Conservation (phyloP, 306 rosid genomes). For the Bauhinia variegata region DNA sequence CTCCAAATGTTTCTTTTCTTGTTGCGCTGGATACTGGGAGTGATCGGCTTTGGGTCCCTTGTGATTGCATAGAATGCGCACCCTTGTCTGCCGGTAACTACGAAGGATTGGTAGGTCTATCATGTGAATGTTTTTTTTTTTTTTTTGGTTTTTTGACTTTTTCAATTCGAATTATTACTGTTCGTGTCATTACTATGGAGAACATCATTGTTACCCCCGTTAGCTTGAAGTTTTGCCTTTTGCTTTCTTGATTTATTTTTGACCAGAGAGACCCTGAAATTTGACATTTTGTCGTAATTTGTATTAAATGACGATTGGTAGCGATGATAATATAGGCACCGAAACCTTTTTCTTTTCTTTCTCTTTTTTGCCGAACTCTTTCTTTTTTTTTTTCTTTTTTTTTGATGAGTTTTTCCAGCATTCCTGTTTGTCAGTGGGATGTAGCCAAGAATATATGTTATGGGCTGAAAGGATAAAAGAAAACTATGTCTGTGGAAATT, state of each 20-base stretch:
- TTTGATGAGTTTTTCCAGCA: too few species aligned
- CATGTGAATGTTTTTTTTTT: background rate
- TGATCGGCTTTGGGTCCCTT: slow-evolving; percentile 88
- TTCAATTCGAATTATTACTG: background rate
- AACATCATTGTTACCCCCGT: slow-evolving; percentile 12
- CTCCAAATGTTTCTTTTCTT: slow-evolving; percentile 85
- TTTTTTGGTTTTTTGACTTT: slow-evolving; percentile 10
- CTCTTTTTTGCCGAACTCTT: too few species aligned
- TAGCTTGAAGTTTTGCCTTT: slow-evolving; percentile 10
- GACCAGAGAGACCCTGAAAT: too few species aligned
- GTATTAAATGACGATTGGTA: too few species aligned
- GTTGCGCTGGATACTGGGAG: slow-evolving; percentile 94
- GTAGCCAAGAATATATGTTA: background rate
- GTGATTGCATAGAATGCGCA: slow-evolving; percentile 87
- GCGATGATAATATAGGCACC: too few species aligned
- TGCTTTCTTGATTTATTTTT: background rate
- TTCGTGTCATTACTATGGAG: background rate
- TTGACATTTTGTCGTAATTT: too few species aligned
- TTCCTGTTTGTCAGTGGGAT: background rate
- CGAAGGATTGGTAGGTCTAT: slow-evolving; percentile 62
- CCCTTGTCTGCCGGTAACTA: slow-evolving; percentile 67
- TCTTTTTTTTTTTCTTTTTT: too few species aligned
- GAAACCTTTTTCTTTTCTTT: too few species aligned
- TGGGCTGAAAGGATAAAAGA: slow-evolving; percentile 6
- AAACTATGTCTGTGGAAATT: background rate